Evolutionary conservation across 441 rosid genomes (phyloP).

Genomic region (Adansonia grandidieri): DNA sequence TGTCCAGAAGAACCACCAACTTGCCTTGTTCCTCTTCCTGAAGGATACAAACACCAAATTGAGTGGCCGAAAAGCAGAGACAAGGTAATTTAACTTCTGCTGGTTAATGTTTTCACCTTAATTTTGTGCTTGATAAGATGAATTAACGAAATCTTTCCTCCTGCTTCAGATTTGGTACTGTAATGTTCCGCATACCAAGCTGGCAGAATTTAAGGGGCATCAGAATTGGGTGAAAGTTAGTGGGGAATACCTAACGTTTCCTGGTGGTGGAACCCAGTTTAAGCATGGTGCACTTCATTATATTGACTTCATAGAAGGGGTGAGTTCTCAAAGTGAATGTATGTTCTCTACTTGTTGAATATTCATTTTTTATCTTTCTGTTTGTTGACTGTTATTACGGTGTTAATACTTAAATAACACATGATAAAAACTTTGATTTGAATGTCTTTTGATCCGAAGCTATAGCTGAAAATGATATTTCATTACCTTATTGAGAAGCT

Average conservation of each 20-base stretch:
- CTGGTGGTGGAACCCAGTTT: constrained; percentile 80
- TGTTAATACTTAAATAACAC: not conserved
- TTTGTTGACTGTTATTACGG: not conserved
- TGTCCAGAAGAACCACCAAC: constrained; percentile 85
- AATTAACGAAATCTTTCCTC: constrained; percentile 27
- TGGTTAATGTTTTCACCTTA: not conserved
- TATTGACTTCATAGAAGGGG: constrained; percentile 82
- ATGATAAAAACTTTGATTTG: not conserved
- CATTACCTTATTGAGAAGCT: not conserved
- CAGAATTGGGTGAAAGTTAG: constrained; percentile 75
- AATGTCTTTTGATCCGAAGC: not conserved
- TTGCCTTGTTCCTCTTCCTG: constrained; percentile 85
- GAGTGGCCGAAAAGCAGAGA: constrained; percentile 96
- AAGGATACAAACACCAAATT: constrained; percentile 73
- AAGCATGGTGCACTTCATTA: constrained; percentile 69
- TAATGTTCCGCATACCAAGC: constrained; percentile 73
- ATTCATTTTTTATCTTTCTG: too few species aligned
- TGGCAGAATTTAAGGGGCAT: constrained; percentile 65
- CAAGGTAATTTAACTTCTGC: constrained; percentile 51
- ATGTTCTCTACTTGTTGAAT: too few species aligned
- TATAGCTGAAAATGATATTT: not conserved
- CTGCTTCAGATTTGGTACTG: constrained; percentile 69
- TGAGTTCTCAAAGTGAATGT: too few species aligned
- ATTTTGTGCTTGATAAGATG: constrained; percentile 14
- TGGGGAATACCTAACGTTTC: constrained; percentile 65